phyloP scores from a whole-genome alignment of 108 stramenopile genomes.

The Licmophora abbreviata region DNA sequence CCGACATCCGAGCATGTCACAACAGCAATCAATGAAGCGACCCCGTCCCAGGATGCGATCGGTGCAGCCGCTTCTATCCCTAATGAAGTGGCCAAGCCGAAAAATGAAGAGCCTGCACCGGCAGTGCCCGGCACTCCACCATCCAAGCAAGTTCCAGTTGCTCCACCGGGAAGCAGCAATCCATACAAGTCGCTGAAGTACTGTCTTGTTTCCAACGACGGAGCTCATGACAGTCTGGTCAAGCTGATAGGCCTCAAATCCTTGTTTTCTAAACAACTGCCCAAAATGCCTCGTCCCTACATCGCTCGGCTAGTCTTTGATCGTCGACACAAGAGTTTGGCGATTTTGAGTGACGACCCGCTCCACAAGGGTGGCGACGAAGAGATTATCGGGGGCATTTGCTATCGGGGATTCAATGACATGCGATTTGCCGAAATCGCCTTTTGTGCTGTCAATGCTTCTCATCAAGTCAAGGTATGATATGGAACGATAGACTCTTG shows the following conservation, averaged over 20 bases:
- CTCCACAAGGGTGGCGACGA: conserved; percentile 58
- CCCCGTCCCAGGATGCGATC: too few relatives aligned
- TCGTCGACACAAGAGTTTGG: conserved; percentile 83
- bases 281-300: conserved; percentile 97
- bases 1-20: background rate
- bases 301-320: conserved; percentile 98
- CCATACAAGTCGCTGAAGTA: conserved; percentile 55
- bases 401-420: conserved; percentile 90
- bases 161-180: conserved; percentile 14
- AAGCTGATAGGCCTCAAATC: conserved; percentile 89
- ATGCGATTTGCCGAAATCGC: conserved; percentile 97
- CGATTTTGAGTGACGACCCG: conserved; percentile 66
- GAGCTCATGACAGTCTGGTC: conserved; percentile 58
- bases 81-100: too few relatives aligned
- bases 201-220: conserved; percentile 80
- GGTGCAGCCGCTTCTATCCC: too few relatives aligned
- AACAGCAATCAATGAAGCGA: background rate
- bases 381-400: conserved; percentile 94
- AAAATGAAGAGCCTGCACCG: too few relatives aligned
- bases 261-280: conserved; percentile 94
- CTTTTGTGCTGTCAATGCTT: conserved; percentile 94
- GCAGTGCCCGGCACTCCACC: too few relatives aligned
- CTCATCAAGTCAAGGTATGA: conserved; percentile 78
- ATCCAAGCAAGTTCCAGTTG: too few relatives aligned
- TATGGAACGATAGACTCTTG: background rate